Conservation (phyloP, 1,139 yeast genomes). For the Pneumocystis jirovecii region DNA sequence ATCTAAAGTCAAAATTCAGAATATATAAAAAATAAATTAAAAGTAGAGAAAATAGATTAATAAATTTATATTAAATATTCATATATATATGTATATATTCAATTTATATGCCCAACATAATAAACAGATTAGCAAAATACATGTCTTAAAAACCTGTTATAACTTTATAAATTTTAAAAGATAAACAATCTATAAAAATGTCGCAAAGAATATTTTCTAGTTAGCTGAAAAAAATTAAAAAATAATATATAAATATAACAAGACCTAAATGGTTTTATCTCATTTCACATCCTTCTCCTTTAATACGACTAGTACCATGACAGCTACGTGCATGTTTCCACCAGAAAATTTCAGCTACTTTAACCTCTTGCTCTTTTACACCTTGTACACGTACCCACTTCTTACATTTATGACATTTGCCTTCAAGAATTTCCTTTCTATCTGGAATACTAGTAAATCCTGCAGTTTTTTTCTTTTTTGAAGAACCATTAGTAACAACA, state of each 20-base stretch:
- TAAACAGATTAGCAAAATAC: background rate
- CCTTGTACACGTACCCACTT: slow-evolving; percentile 13
- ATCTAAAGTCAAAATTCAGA: background rate
- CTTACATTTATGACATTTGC: slow-evolving; percentile 13
- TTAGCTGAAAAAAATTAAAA: background rate
- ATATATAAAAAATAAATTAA: background rate
- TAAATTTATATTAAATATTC: background rate
- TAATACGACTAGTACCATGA: slow-evolving; percentile 4
- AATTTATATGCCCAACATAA: background rate
- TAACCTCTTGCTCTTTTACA: slow-evolving; percentile 8
- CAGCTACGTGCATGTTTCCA: slow-evolving; percentile 15
- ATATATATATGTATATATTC: background rate
- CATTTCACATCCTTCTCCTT: slow-evolving; percentile 8
- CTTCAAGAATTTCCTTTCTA: slow-evolving; percentile 9
- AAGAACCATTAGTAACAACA: background rate
- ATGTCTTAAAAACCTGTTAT: background rate
- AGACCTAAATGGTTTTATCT: slow-evolving; percentile 4
- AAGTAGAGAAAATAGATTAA: background rate
- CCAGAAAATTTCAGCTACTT: slow-evolving; percentile 15
- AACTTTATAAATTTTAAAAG: background rate
- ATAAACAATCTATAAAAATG: background rate
- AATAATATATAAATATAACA: background rate
- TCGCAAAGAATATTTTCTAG: background rate
- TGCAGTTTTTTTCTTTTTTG: slow-evolving; percentile 2
- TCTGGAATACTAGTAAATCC: slow-evolving; percentile 9